Evolutionary conservation across 352 stramenopile genomes (phyloP).

Genomic region (Phytophthora gonapodyides): DNA sequence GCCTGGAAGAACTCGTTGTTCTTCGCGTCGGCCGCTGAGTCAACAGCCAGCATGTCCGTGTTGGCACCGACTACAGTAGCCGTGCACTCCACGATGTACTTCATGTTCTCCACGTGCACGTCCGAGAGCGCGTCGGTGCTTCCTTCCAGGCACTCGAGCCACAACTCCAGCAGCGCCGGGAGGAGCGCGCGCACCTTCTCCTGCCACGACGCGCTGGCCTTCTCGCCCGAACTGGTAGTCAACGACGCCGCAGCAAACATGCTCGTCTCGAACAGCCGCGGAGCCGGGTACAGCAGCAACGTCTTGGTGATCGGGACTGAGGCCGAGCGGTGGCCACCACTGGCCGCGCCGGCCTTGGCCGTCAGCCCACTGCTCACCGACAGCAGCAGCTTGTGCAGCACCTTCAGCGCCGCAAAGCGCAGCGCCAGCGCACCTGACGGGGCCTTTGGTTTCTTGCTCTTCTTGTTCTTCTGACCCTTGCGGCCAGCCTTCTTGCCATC

Average conservation of each 20-base stretch:
- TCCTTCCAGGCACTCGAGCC: constrained; percentile 72
- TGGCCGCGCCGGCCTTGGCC: neutral
- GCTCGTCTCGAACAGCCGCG: constrained; percentile 37
- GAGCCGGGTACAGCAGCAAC: constrained; percentile 59
- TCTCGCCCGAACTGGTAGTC: constrained; percentile 22
- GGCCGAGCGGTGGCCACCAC: constrained; percentile 13
- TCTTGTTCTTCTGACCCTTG: constrained; percentile 21
- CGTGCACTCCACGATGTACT: constrained; percentile 75
- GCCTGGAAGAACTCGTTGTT: constrained; percentile 34
- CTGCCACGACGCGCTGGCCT: constrained; percentile 62
- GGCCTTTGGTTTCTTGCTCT: constrained; percentile 51
- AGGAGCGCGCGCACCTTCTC: constrained; percentile 67
- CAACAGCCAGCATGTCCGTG: constrained; percentile 22
- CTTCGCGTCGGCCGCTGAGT: constrained; percentile 25
- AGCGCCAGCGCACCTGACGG: constrained; percentile 52
- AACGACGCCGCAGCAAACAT: constrained; percentile 30
- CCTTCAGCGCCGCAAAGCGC: constrained; percentile 62
- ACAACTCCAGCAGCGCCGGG: constrained; percentile 67
- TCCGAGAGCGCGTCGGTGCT: constrained; percentile 60
- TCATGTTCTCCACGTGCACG: constrained; percentile 74
- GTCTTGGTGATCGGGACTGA: constrained; percentile 38
- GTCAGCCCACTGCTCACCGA: constrained; percentile 42
- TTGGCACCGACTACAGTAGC: constrained; percentile 66
- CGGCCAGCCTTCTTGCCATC: constrained; percentile 20
- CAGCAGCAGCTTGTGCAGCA: constrained; percentile 67